Conservation (phyloP, 2,329 filamentous ascomycete species). For the Cadophora sp. region DNA sequence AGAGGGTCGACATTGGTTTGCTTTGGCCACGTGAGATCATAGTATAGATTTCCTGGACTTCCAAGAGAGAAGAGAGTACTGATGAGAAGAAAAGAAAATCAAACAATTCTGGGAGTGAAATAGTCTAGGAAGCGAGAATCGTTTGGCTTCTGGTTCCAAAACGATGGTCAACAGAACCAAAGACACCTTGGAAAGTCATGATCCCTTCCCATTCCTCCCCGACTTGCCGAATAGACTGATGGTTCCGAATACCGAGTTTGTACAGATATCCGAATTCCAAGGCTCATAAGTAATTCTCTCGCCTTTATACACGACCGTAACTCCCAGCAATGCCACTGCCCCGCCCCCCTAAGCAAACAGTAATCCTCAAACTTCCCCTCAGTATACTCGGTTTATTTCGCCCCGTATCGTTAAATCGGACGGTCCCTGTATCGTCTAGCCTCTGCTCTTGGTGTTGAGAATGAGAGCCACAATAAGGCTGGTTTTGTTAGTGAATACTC, state of each 20-base stretch:
- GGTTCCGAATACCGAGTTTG: background rate
- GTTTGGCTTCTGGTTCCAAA: background rate
- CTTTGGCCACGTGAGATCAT: background rate
- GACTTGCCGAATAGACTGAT: background rate
- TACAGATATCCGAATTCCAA: slow-evolving; percentile 38
- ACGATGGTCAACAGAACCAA: no score
- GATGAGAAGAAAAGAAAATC: background rate
- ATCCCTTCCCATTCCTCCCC: background rate
- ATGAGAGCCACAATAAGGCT: slow-evolving; percentile 93
- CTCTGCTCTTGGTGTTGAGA: slow-evolving; percentile 77
- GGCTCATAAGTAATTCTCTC: slow-evolving; percentile 26
- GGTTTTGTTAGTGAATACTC: slow-evolving; percentile 26
- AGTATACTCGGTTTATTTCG: slow-evolving; percentile 3
- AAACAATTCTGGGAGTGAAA: background rate
- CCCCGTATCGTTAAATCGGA: slow-evolving; percentile 1
- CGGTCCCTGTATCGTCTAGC: slow-evolving; percentile 29
- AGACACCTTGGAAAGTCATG: background rate
- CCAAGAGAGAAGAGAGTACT: background rate
- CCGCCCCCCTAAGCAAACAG: slow-evolving; percentile 40
- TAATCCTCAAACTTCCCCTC: slow-evolving; percentile 26
- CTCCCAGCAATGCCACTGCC: slow-evolving; percentile 43
- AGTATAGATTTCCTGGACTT: background rate
- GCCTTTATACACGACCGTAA: slow-evolving; percentile 42
- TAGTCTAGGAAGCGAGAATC: background rate
- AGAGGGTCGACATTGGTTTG: no score